phyloP scores from a whole-genome alignment of 257 asterid genomes.

The Nicotiana tabacum region DNA sequence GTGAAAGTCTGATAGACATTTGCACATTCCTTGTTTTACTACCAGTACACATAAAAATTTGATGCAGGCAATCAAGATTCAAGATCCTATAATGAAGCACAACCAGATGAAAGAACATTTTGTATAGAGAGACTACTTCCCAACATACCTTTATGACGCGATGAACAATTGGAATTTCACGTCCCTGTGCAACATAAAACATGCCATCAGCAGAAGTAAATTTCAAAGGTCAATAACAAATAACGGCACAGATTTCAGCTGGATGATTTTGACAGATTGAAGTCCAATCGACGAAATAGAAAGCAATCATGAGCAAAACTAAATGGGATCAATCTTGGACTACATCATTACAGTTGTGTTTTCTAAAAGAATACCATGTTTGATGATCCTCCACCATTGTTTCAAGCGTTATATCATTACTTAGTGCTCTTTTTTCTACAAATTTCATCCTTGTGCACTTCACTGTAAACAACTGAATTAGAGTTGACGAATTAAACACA shows the following conservation, averaged over 20 bases:
- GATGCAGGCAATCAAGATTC: background rate
- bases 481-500: background rate
- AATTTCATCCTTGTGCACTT: background rate
- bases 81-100: constrained; percentile 6
- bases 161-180: constrained; percentile 99
- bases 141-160: constrained; percentile 83
- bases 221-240: background rate
- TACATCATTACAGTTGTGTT: background rate
- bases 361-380: background rate
- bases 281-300: background rate
- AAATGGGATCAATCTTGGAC: background rate
- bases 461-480: background rate
- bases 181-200: constrained; percentile 57
- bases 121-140: background rate
- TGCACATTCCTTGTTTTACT: background rate
- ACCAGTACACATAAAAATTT: background rate
- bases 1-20: background rate
- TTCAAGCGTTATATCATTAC: background rate
- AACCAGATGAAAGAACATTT: background rate
- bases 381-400: background rate
- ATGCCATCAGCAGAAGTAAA: background rate
- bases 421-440: background rate
- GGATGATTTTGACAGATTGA: background rate
- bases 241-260: background rate
- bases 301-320: background rate